A percentile compares a stretch with the other conserved stretches of the same genome.
Conservation (phyloP, 805 yeast species). For the Kluyveromyces lactis region DNA sequence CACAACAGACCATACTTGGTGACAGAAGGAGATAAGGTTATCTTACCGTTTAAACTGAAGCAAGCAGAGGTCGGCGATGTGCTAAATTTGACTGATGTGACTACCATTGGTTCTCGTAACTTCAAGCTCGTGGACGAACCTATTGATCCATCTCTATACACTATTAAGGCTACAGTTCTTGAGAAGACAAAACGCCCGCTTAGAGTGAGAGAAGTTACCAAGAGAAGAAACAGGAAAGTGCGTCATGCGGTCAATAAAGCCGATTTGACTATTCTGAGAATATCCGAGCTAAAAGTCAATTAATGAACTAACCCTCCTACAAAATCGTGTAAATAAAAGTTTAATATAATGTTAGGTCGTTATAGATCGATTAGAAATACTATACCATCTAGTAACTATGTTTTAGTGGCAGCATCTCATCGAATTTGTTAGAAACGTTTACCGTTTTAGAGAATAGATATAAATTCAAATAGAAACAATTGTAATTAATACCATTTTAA, state of each 20-base stretch:
- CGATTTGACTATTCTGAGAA: constrained; percentile 67
- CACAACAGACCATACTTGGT: constrained; percentile 83
- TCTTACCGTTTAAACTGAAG: constrained; percentile 70
- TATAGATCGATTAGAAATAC: too few species aligned
- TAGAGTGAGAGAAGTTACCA: constrained; percentile 63
- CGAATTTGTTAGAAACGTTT: too few species aligned
- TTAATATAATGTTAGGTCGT: too few species aligned
- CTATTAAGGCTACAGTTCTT: constrained; percentile 68
- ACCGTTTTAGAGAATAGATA: too few species aligned
- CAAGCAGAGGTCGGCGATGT: constrained; percentile 77
- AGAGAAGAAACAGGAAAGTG: constrained; percentile 71
- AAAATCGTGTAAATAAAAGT: too few species aligned
- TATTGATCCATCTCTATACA: constrained; percentile 44
- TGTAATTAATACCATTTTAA: too few species aligned
- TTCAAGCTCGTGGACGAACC: constrained; percentile 56
- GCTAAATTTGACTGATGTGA: constrained; percentile 64
- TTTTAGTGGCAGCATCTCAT: too few species aligned
- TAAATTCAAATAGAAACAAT: too few species aligned
- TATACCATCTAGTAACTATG: too few species aligned
- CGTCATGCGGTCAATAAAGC: constrained; percentile 61
- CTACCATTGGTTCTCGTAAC: constrained; percentile 78
- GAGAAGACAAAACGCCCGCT: constrained; percentile 80
- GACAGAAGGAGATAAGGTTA: constrained; percentile 81
- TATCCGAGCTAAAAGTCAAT: constrained; percentile 59
- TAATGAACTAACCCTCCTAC: too few species aligned